phyloP scores from a whole-genome alignment of 768 basidiomycete species.

The Tylopilus subfusipes region DNA sequence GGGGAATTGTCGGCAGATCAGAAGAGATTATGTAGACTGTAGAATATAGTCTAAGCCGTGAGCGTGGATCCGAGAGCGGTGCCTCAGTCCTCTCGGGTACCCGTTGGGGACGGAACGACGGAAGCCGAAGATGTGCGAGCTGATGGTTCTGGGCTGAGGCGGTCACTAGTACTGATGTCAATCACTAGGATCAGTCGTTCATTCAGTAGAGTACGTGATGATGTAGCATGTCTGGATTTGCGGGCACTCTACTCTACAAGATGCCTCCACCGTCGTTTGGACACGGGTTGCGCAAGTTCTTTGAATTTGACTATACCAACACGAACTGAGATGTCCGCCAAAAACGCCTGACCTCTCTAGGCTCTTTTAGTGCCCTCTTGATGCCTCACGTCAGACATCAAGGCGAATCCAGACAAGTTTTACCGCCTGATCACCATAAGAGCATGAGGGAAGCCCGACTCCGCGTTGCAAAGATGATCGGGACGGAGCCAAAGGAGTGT shows the following conservation, averaged over 20 bases:
- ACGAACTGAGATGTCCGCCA: too few species aligned
- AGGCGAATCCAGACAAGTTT: constrained; percentile 50
- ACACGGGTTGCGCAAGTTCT: constrained; percentile 38
- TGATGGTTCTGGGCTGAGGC: too few species aligned
- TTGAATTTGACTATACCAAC: neutral
- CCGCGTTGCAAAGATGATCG: constrained; percentile 38
- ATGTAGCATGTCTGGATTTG: too few species aligned
- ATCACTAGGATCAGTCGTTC: too few species aligned
- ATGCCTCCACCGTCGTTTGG: constrained; percentile 43
- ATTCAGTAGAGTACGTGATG: too few species aligned
- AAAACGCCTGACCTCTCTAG: constrained; percentile 31
- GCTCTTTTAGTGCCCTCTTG: constrained; percentile 49
- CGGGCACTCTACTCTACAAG: neutral
- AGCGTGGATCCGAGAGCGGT: neutral
- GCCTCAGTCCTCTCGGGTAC: too few species aligned
- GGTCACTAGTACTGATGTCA: too few species aligned
- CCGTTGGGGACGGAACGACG: too few species aligned
- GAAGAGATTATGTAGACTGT: neutral
- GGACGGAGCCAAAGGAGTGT: too few species aligned
- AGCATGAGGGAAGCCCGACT: constrained; percentile 35
- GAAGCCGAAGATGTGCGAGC: too few species aligned
- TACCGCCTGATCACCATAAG: constrained; percentile 30
- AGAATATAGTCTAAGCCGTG: neutral
- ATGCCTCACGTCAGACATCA: constrained; percentile 29
- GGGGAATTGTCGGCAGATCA: neutral